Base-by-base conservation (phyloP, 805 yeast species). In the Yarrowia sp. region DNA sequence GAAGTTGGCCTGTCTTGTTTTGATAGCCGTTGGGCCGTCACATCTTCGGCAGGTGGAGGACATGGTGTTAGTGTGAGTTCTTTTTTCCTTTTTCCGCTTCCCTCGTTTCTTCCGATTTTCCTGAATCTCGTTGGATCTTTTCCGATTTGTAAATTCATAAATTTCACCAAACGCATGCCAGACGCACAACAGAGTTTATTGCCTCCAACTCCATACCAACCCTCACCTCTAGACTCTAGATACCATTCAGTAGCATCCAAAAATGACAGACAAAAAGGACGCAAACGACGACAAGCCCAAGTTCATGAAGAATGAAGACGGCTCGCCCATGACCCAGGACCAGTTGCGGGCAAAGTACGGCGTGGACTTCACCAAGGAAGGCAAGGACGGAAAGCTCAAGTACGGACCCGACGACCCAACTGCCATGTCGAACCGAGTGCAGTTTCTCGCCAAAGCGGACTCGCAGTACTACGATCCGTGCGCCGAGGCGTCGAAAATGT, bases 391-490 rank as follows among this genome's bases (percentile, higher is more conserved):
- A 3, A 78, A 83, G 19, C 82, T 79, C 73, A 86, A 85, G 72
- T 88, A 84, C 71, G 91, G 89, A 71, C 98, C 98, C 0, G 99
- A 95, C 69, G 85, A 86, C 64, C 98, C 98, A 24, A 85, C 88
- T 9, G 83, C 86, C 41, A 82, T 83, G 62, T 77, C 84, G 26
- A 92, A 90, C 73, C 86, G 85, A 71, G 82, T 82, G 67, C 79
- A 84, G 66, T 92, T 92, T 80, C 80, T 85, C 0, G 77, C 83
- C 17, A 92, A 93, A 71, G 92, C 83, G 35, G 88, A 96, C 3
- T 87, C 96, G 7, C 85, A 88, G 73, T 95, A 81, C 75, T 93
- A 88, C 71, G 98, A 93, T 73, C 99, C 99, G 0, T 93, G 99
- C 75, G 88, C 86, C 52, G 95, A 92, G 71, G 86, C 95, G 38